phyloP scores from a whole-genome alignment of 176 grass and related monocot species.

The Triticum timopheevii region DNA sequence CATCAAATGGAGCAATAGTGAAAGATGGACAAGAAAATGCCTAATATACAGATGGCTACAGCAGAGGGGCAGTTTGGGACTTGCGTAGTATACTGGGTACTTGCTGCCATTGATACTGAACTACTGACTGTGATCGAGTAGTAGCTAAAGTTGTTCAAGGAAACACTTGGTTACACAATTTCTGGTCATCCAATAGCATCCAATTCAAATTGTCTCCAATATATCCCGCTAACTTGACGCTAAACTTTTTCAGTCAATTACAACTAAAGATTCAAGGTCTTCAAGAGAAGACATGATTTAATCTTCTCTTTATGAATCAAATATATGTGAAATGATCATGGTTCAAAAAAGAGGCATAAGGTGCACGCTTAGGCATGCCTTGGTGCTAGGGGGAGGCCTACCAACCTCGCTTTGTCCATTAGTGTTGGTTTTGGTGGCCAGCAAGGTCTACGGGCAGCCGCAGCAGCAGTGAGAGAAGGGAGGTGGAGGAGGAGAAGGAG shows the following conservation, averaged over 20 bases:
- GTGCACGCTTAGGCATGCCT: neutral
- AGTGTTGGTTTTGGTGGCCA: neutral
- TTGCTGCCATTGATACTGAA: neutral
- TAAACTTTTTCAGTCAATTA: constrained; percentile 1
- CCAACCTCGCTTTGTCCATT: neutral
- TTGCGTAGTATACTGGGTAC: neutral
- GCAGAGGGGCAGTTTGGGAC: neutral
- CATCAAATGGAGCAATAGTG: neutral
- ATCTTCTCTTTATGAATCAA: neutral
- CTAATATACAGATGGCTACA: neutral
- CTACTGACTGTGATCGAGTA: neutral
- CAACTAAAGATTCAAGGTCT: constrained; percentile 15
- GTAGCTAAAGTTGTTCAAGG: neutral
- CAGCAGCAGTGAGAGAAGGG: neutral
- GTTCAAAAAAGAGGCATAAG: neutral
- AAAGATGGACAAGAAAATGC: neutral
- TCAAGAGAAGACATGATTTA: neutral
- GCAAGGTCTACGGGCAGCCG: neutral
- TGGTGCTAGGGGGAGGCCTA: neutral
- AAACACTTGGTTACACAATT: neutral
- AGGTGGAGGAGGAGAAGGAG: neutral
- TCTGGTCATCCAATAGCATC: neutral
- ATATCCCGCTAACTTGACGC: constrained; percentile 11
- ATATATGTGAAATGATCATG: neutral
- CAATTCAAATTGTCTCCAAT: neutral